These are phyloP conservation scores for Wickerhamomyces chambardii DNA, from an alignment of 805 yeast species.

Conservation along the genomic window DNA sequence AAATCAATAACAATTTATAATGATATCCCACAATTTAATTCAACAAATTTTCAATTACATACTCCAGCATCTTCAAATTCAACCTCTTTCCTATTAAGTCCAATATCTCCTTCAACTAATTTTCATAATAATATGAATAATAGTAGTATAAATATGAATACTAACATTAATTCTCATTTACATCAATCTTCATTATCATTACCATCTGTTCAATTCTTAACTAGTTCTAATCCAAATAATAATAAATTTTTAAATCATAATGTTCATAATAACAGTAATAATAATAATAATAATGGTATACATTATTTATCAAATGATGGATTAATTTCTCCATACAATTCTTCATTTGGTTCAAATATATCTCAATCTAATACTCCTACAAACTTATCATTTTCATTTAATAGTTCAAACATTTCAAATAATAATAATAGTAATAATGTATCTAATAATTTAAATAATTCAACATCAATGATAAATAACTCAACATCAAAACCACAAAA, in stretches of 20 bases:
- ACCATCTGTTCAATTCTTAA: conserved; percentile 11
- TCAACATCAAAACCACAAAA: no score
- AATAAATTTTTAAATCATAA: no score
- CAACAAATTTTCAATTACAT: conserved; percentile 4
- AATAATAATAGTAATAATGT: no score
- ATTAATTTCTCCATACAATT: conserved; percentile 11
- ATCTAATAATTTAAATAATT: no score
- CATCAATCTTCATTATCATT: no score
- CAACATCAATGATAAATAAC: no score
- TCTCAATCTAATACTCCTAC: conserved; percentile 9
- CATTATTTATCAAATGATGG: conserved; percentile 10
- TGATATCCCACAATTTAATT: conserved; percentile 10
- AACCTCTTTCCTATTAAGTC: conserved; percentile 8
- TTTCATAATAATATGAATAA: no score
- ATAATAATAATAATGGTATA: conserved; percentile 2
- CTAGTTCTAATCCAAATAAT: background rate
- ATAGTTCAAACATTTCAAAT: conserved; percentile 3
- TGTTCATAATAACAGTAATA: no score
- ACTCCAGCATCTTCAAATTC: conserved; percentile 14
- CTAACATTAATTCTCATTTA: no score
- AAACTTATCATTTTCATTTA: conserved; percentile 4
- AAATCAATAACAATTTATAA: conserved; percentile 3
- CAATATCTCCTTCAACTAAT: conserved; percentile 6
- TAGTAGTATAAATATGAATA: no score
- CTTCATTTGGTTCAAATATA: conserved; percentile 6